Base-by-base conservation (phyloP, 345 rosid species). In the Brassica nigra region DNA sequence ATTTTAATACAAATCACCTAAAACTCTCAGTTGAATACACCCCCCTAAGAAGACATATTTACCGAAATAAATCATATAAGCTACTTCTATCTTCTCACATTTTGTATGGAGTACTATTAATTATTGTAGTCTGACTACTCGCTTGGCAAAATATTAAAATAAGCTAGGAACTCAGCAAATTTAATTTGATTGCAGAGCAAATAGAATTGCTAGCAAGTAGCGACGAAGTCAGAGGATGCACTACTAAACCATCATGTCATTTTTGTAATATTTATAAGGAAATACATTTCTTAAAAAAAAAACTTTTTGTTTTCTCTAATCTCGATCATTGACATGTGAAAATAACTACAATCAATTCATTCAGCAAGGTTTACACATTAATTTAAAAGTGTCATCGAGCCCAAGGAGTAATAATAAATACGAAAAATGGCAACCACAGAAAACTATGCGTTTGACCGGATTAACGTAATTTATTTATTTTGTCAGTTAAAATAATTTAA, bases 331-430 rank as follows among this genome's bases (percentile, higher is more conserved):
- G 73, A 67, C 74, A 62, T 30, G 36, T 42, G 31, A 63, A 30
- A 49, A 59, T 2, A 31, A 44, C 8, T 11, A 62, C 23, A 37
- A 63, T 11, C 27, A 63, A 64, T 70, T 64, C 11, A 39, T 77
- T 33, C 27, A 49, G 39, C 54, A 70, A 61, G 55, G 64, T 62
- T 70, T 27, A n/a, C 30, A 63, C 58, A 77, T 39, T n/a, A 70
- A 39, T 70, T 62, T 52, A 49, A 36, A 33, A n/a, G 0, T 68
- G 23, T 79, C 81, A 76, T 67, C 69, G 54, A 58, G 55, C 70
- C 76, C 81, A 78, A 85, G 75, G 75, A 85, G 77, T 77, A 49
- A 49, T 49, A 81, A 69, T 68, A 34, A 59, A 76, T 71, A 80
- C 67, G 63, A 83, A 68, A 9, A 75, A 34, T 66, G 57, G 70